These are phyloP conservation scores for Acer campestre DNA, from an alignment of 345 rosid genomes.

Conservation along the genomic window DNA sequence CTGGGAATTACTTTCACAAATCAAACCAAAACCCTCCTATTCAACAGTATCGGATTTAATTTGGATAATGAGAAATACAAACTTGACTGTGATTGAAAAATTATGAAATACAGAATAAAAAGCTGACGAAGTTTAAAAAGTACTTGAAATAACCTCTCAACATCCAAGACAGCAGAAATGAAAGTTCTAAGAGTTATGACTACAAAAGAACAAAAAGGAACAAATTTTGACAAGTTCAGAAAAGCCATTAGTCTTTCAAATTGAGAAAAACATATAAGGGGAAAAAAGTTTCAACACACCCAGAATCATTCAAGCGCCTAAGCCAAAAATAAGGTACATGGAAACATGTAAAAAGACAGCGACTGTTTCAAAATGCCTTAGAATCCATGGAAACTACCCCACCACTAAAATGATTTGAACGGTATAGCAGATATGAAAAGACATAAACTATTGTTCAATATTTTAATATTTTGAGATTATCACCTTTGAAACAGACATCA, in stretches of 20 bases:
- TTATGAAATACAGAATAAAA: neutral
- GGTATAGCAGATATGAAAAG: neutral
- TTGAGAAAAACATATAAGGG: neutral
- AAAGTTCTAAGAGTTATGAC: neutral
- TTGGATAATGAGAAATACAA: neutral
- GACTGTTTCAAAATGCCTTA: neutral
- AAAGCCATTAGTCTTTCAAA: neutral
- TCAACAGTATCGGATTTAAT: neutral
- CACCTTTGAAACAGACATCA: constrained; percentile 99
- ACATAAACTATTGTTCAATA: neutral
- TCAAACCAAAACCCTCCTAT: neutral
- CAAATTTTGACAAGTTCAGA: neutral
- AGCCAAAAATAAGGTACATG: neutral
- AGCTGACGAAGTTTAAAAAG: neutral
- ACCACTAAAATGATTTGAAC: neutral
- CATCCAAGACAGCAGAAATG: neutral
- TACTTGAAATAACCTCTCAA: neutral
- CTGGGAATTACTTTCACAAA: neutral
- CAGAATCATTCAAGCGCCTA: constrained; percentile 4
- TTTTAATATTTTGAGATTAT: constrained; percentile 25
- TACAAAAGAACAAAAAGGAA: neutral
- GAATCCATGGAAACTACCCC: neutral
- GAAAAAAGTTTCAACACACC: neutral
- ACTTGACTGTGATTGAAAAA: neutral
- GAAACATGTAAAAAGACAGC: constrained; percentile 4